Percentiles rank a stretch among this genome's conserved stretches.
Evolutionary conservation across 306 rosid species (phyloP).

Genomic region (Inga oerstediana): DNA sequence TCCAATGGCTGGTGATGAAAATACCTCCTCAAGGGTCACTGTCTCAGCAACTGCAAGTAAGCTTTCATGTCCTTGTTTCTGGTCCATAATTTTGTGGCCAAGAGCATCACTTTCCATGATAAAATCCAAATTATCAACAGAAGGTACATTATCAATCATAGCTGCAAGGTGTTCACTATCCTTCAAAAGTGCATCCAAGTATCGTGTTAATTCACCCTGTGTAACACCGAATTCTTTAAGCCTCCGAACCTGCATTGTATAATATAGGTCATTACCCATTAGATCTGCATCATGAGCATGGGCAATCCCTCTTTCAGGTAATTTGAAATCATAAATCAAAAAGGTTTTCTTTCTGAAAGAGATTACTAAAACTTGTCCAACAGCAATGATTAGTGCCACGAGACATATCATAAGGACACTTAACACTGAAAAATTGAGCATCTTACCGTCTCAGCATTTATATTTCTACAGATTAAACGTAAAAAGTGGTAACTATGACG

Average conservation of each 20-base stretch:
- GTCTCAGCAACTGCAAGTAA: slow-evolving; percentile 91
- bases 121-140: slow-evolving; percentile 99
- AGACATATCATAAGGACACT: neutral
- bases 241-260: slow-evolving; percentile 77
- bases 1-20: slow-evolving; percentile 22
- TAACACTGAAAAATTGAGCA: slow-evolving; percentile 3
- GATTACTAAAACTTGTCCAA: slow-evolving; percentile 12
- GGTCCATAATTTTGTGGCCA: slow-evolving; percentile 97
- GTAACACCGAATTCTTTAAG: slow-evolving; percentile 98
- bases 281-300: slow-evolving; percentile 9
- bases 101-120: slow-evolving; percentile 98
- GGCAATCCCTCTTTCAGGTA: slow-evolving; percentile 21
- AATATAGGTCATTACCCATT: slow-evolving; percentile 21
- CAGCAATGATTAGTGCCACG: neutral
- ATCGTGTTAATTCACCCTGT: slow-evolving; percentile 95
- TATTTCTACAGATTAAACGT: slow-evolving; percentile 11
- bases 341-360: slow-evolving; percentile 14
- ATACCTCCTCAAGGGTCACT: slow-evolving; percentile 94
- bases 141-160: slow-evolving; percentile 96
- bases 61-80: slow-evolving; percentile 95
- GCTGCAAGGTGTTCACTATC: slow-evolving; percentile 99
- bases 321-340: slow-evolving; percentile 18
- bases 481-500: neutral
- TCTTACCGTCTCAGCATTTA: neutral
- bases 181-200: slow-evolving; percentile 90